Conservation (phyloP, 169 alveolate species). For the Plasmodium blacklocki region DNA sequence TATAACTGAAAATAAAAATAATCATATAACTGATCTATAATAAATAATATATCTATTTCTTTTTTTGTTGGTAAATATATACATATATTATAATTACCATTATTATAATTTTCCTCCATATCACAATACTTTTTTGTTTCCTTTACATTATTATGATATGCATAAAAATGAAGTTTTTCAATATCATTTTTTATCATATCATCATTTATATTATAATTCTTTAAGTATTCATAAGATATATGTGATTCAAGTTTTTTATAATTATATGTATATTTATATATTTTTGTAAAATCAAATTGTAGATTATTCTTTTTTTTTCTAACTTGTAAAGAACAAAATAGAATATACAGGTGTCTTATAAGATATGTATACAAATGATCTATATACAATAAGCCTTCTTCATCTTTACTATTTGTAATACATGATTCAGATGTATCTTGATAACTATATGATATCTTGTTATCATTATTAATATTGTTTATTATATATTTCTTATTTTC, state of each 20-base stretch:
- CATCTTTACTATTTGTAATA: no score
- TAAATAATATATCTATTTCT: slow-evolving; percentile 57
- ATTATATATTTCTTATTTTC: background rate
- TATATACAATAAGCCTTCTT: slow-evolving; percentile 1
- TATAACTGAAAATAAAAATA: slow-evolving; percentile 49
- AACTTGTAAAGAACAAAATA: slow-evolving; percentile 15
- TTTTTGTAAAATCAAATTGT: slow-evolving; percentile 23
- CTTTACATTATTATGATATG: slow-evolving; percentile 4
- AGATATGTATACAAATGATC: slow-evolving; percentile 36
- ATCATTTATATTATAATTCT: slow-evolving; percentile 4
- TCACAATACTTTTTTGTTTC: background rate
- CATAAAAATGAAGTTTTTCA: slow-evolving; percentile 3
- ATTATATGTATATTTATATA: slow-evolving; percentile 30
- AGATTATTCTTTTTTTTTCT: slow-evolving; percentile 11
- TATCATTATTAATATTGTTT: background rate
- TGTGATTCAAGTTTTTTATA: slow-evolving; percentile 3
- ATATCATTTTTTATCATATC: background rate
- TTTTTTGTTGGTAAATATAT: slow-evolving; percentile 63
- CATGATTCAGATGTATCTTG: background rate
- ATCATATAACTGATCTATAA: slow-evolving; percentile 28
- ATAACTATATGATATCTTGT: background rate
- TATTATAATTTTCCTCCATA: background rate
- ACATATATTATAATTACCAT: slow-evolving; percentile 51
- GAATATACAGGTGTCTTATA: slow-evolving; percentile 30
- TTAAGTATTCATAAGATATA: slow-evolving; percentile 1